A percentile compares a stretch with the other conserved stretches of the same genome.
These are phyloP conservation scores for Clavulina sp. DNA, from an alignment of 768 basidiomycete species.

Conservation along the genomic window DNA sequence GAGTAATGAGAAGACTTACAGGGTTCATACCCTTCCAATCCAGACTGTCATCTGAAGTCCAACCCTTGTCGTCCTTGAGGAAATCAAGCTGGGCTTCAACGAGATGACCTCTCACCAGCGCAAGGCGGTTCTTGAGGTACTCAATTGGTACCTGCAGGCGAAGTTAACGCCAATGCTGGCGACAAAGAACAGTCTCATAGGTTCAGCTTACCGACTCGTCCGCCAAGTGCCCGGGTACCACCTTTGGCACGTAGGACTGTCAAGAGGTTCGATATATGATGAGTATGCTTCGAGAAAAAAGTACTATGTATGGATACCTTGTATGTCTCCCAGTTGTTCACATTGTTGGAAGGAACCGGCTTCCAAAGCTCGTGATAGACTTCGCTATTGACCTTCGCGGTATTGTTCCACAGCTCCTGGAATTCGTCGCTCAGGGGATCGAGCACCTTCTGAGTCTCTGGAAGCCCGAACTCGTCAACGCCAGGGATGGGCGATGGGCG, in stretches of 20 bases:
- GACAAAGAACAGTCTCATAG: conserved; percentile 22
- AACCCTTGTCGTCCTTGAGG: conserved; percentile 37
- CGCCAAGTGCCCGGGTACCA: conserved; percentile 65
- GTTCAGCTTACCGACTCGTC: conserved; percentile 40
- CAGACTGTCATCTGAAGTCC: conserved; percentile 22
- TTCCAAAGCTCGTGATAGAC: conserved; percentile 77
- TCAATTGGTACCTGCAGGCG: conserved; percentile 27
- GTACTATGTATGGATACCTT: conserved; percentile 27
- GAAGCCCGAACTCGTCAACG: conserved; percentile 39
- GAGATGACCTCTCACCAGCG: conserved; percentile 31
- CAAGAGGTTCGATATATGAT: too few relatives aligned
- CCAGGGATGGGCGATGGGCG: conserved; percentile 56
- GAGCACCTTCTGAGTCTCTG: conserved; percentile 49
- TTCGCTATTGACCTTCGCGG: conserved; percentile 64
- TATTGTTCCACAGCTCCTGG: conserved; percentile 41
- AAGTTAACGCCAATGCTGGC: conserved; percentile 28
- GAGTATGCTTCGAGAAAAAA: conserved; percentile 1
- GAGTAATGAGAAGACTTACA: conserved; percentile 61
- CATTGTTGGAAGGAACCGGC: conserved; percentile 70
- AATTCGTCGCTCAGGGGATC: conserved; percentile 47
- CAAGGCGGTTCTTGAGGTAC: conserved; percentile 42
- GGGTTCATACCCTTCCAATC: conserved; percentile 65
- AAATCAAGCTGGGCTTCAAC: conserved; percentile 37
- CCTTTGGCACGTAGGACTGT: conserved; percentile 58
- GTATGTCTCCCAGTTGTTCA: conserved; percentile 63